phyloP scores from a whole-genome alignment of 2,329 filamentous ascomycete genomes.

The Exophiala calicioides region DNA sequence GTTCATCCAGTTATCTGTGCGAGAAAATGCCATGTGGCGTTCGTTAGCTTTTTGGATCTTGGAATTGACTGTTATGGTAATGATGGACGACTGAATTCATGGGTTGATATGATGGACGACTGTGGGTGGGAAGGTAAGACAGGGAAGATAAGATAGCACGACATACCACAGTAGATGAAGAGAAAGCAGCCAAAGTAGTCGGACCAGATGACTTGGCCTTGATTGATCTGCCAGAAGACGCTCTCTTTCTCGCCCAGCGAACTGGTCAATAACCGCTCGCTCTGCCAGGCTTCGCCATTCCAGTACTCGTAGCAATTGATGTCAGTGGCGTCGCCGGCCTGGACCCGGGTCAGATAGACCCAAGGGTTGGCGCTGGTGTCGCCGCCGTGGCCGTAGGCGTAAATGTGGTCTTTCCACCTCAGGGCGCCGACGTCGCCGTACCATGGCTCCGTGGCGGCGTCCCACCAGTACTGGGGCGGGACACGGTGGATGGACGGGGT shows the following conservation, averaged over 20 bases:
- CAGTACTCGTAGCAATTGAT: slow-evolving; percentile 32
- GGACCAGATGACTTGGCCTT: slow-evolving; percentile 33
- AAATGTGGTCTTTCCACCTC: slow-evolving; percentile 25
- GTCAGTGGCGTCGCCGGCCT: slow-evolving; percentile 19
- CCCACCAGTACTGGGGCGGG: slow-evolving; percentile 30
- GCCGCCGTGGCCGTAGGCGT: slow-evolving; percentile 33
- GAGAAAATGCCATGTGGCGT: background rate
- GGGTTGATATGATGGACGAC: no score
- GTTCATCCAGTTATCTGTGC: slow-evolving; percentile 29
- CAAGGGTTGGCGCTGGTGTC: slow-evolving; percentile 27
- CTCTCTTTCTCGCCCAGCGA: slow-evolving; percentile 29
- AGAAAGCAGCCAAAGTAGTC: slow-evolving; percentile 28
- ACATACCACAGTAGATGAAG: slow-evolving; percentile 32
- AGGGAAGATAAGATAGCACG: background rate
- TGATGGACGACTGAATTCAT: no score
- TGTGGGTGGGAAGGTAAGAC: background rate
- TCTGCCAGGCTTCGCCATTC: slow-evolving; percentile 30
- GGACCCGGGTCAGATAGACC: slow-evolving; percentile 30
- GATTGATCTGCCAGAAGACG: slow-evolving; percentile 34
- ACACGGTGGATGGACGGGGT: slow-evolving; percentile 23
- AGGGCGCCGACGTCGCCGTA: slow-evolving; percentile 32
- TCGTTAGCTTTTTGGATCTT: background rate
- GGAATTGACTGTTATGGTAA: no score
- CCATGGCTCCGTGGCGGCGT: slow-evolving; percentile 31
- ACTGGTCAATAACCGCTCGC: slow-evolving; percentile 18